Base-by-base conservation (phyloP, 1,139 yeast genomes). In the Yamadazyma diddensiae region DNA sequence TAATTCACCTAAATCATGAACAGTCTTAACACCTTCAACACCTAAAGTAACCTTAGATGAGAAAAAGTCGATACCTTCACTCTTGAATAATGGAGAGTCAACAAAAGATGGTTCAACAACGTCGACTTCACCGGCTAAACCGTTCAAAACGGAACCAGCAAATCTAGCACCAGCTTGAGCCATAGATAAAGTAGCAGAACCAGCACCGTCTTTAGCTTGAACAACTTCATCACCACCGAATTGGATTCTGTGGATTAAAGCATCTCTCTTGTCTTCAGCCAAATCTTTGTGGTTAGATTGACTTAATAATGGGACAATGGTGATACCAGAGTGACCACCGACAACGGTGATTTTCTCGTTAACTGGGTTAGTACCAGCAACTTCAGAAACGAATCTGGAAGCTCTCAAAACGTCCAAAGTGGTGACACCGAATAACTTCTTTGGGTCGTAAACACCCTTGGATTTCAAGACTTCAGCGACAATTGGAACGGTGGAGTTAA, bases 201-300 rank as follows among this genome's bases (percentile, higher is more conserved):
- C 97, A 43, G 82, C 79, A 54, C 97, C 97, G 58, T 86, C 82
- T 72, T 90, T 90, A 51, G 97, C 97, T 66, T 83, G 73, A 50
- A 90, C 97, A 49, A 90, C 94, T 69, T 90, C 97, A 58, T 90
- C 97, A 65, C 97, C 97, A 57, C 97, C 97, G 57, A 82, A 87
- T 68, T 88, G 97, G 57, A 88, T 87, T 65, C 96, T 81, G 73
- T 85, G 77, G 54, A 86, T 74, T 51, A 88, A 73, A 37, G 78
- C 73, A 55, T 79, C 85, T 53, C 81, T 72, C 51, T 73, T 67
- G 45, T 77, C 82, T 31, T 63, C 56, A 37, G 63, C 64, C 50
- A 77, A 63, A 43, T 57, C 45, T 45, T 65, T 63, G 63, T 76
- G 79, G 42, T 62, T 65, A 40, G 77, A 65, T 51, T 84, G 72